Percentiles rank a stretch among this genome's conserved stretches.
Conservation (phyloP, 148 eudicot species). For the Arbutus unedo region DNA sequence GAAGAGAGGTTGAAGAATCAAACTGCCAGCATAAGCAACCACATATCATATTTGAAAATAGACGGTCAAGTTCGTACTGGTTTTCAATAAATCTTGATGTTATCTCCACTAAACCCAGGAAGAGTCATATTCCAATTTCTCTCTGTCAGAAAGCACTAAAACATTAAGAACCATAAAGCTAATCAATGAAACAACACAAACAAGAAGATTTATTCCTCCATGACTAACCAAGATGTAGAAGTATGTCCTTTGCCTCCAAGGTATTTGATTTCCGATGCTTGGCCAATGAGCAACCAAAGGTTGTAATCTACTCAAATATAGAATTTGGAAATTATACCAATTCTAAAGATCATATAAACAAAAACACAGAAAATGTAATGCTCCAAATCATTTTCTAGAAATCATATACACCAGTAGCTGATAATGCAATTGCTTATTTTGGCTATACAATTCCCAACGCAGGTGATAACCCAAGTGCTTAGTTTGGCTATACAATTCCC, state of each 20-base stretch:
- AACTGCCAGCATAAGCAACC: not conserved
- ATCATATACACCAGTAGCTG: not conserved
- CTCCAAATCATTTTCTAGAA: not conserved
- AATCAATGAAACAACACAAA: not conserved
- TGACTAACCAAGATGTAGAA: conserved; percentile 82
- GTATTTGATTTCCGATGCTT: conserved; percentile 90
- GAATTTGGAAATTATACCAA: not conserved
- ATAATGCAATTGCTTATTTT: not conserved
- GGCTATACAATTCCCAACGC: not conserved
- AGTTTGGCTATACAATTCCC: conserved; percentile 1
- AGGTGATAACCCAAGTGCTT: not conserved
- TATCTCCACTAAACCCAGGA: conserved; percentile 89
- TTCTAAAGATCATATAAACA: not conserved
- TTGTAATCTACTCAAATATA: conserved; percentile 59
- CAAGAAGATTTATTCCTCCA: conserved; percentile 14
- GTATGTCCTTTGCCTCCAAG: conserved; percentile 91
- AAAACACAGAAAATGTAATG: not conserved
- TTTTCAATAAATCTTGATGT: conserved; percentile 67
- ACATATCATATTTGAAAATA: not conserved
- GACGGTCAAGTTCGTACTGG: conserved; percentile 45
- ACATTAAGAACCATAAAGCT: conserved; percentile 6
- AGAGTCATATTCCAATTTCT: conserved; percentile 92
- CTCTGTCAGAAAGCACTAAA: conserved; percentile 41
- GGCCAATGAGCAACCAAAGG: conserved; percentile 91
- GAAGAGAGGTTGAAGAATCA: not conserved